Percentiles rank a stretch among this genome's conserved stretches.
These are phyloP conservation scores for Sicyos edulis DNA, from an alignment of 306 rosid species.

Conservation along the genomic window DNA sequence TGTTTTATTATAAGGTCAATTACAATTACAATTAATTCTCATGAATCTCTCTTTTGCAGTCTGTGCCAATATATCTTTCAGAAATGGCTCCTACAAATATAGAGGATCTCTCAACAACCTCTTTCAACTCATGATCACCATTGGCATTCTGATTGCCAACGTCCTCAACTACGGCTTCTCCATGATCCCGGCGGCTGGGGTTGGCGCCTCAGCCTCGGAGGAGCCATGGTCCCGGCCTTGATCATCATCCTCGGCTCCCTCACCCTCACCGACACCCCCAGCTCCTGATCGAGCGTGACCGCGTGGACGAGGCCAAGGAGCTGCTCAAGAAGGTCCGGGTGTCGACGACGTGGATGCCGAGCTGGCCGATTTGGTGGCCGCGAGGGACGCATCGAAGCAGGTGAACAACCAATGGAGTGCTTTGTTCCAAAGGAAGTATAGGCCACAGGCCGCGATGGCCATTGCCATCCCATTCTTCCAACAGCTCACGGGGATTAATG, in stretches of 20 bases:
- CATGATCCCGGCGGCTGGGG: slow-evolving; percentile 49
- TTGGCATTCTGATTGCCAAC: slow-evolving; percentile 62
- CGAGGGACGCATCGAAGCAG: slow-evolving; percentile 41
- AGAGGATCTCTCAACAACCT: slow-evolving; percentile 65
- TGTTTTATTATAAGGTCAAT: too few species aligned
- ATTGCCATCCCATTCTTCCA: slow-evolving; percentile 65
- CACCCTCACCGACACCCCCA: slow-evolving; percentile 69
- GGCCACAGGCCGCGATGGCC: slow-evolving; percentile 63
- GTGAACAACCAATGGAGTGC: slow-evolving; percentile 55
- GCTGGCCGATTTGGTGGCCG: slow-evolving; percentile 44
- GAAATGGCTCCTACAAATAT: slow-evolving; percentile 65
- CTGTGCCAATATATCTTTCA: slow-evolving; percentile 74
- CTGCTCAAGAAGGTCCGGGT: slow-evolving; percentile 43
- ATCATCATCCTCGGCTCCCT: slow-evolving; percentile 47
- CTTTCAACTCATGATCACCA: slow-evolving; percentile 67
- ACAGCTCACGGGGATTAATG: slow-evolving; percentile 75
- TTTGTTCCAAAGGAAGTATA: slow-evolving; percentile 44
- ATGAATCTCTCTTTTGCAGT: slow-evolving; percentile 25
- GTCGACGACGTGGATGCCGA: slow-evolving; percentile 49
- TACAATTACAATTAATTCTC: too few species aligned
- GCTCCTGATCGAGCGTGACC: slow-evolving; percentile 55
- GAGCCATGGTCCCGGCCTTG: slow-evolving; percentile 64
- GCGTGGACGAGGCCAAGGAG: slow-evolving; percentile 34
- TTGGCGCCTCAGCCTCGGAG: slow-evolving; percentile 75
- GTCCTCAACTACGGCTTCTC: slow-evolving; percentile 52